Evolutionary conservation across 768 basidiomycete species (phyloP), one percentile per base, ranked within the genome.

Genomic region (Tephrocybe sp.): DNA sequence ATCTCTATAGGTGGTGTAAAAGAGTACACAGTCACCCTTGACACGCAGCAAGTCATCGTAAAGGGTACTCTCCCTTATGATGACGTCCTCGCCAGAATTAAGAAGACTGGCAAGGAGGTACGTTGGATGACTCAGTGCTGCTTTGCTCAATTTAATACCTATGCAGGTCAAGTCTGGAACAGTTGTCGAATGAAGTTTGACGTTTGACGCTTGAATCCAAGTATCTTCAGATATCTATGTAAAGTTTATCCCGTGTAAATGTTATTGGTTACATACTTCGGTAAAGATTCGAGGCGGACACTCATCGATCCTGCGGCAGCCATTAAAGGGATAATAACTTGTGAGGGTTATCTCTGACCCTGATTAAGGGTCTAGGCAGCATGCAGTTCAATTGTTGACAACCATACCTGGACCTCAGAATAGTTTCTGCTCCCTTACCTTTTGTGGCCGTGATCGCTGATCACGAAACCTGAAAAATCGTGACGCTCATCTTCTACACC

Each of bases 101-200:
- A 82, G 77, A 95, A 93, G 80, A 96, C 92, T 9, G 93, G 93
- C 56, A 94, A 94, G 70, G 79, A 89, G 85, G 92, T 90, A 46
- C 4, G 71, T 63, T 2, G 12, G 51, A 20, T 16, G 5, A n/a
- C 17, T 30, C 34, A 8, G 40, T 31, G 33, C 36, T 50, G 6
- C 20, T 45, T 16, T 16, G 8, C 14, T 32, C 9, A 8, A 9
- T 13, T 12, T 20, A 17, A 32, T 38, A 35, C 45, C 38, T 4
- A 17, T 8, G 34, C 43, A 74, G 72, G 67, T 74, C 40, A 66
- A 63, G 41, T 85, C 84, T 48, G 76, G 84, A 26, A 61, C 64
- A 49, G 74, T 70, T 16, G 56, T 83, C 11, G 68, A 59, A 39
- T 76, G 56, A 72, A 22, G 20, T 51, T 16, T 38, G 38, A 34